These are phyloP conservation scores for Tuber magnatum DNA, from an alignment of 495 filamentous ascomycete species.

Conservation along the genomic window DNA sequence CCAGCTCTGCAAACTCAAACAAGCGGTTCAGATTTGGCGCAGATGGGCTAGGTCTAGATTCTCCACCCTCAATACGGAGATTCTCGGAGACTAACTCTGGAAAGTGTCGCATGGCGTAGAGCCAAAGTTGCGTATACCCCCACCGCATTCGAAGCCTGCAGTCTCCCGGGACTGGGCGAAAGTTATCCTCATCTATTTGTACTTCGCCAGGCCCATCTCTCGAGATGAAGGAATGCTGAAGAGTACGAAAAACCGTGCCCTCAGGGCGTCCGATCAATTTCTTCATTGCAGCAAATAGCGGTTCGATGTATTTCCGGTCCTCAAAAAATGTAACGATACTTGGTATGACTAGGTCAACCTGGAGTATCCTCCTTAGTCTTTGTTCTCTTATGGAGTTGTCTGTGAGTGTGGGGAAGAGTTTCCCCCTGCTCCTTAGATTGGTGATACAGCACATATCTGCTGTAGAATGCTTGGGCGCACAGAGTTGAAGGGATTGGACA, in stretches of 20 bases:
- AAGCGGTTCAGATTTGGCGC: background rate
- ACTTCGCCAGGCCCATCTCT: background rate
- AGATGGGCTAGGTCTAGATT: background rate
- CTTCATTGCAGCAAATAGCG: slow-evolving; percentile 11
- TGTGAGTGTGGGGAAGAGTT: slow-evolving; percentile 9
- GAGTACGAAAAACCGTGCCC: background rate
- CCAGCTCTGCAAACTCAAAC: slow-evolving; percentile 15
- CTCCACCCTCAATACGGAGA: slow-evolving; percentile 1
- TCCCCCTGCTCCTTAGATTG: background rate
- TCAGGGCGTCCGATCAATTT: slow-evolving; percentile 9
- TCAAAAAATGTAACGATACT: slow-evolving; percentile 15
- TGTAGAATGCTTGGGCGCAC: slow-evolving; percentile 3
- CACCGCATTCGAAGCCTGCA: background rate
- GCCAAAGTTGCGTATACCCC: slow-evolving; percentile 18
- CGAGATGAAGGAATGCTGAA: slow-evolving; percentile 3
- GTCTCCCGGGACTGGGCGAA: background rate
- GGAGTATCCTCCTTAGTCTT: slow-evolving; percentile 10
- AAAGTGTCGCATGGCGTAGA: slow-evolving; percentile 22
- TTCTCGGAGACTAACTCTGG: slow-evolving; percentile 10
- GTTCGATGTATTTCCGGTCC: slow-evolving; percentile 12
- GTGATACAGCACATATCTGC: slow-evolving; percentile 14
- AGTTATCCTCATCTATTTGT: slow-evolving; percentile 5
- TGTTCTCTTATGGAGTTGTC: background rate
- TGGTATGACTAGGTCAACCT: slow-evolving; percentile 12
- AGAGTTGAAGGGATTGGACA: slow-evolving; percentile 12